Conservation (phyloP, 257 asterid species). For the Ehretia macrophylla region DNA sequence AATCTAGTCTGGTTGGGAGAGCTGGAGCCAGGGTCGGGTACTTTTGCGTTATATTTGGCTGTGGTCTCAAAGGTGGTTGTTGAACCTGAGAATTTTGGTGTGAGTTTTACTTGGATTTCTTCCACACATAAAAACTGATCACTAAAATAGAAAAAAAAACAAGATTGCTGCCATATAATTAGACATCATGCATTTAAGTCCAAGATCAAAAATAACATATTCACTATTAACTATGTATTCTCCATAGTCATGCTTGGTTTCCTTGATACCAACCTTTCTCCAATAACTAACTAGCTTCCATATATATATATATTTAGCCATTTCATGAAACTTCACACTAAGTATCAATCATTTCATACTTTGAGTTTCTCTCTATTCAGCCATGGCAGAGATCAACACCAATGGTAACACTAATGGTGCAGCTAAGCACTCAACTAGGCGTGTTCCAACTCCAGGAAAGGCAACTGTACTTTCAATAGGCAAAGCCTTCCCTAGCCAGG, state of each 20-base stretch:
- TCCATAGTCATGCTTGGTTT: constrained; percentile 38
- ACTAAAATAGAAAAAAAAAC: background rate
- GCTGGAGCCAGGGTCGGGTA: too few species aligned
- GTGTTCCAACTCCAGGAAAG: constrained; percentile 60
- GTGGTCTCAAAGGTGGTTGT: too few species aligned
- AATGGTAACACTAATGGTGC: constrained; percentile 11
- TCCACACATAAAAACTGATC: too few species aligned
- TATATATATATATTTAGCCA: constrained; percentile 4
- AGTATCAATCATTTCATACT: background rate
- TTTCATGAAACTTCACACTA: background rate
- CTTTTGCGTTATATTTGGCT: too few species aligned
- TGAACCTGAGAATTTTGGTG: too few species aligned
- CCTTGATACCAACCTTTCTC: constrained; percentile 49
- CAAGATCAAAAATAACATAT: background rate
- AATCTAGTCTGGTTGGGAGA: too few species aligned
- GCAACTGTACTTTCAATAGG: constrained; percentile 81
- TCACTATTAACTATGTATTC: constrained; percentile 7
- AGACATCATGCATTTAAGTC: constrained; percentile 21
- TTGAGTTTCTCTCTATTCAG: background rate
- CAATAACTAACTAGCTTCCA: constrained; percentile 26
- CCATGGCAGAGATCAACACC: constrained; percentile 46
- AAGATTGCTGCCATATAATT: constrained; percentile 25
- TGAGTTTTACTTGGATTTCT: too few species aligned
- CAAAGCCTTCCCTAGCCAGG: constrained; percentile 78
- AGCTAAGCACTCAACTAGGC: constrained; percentile 5